Percentiles rank a stretch among this genome's conserved stretches.
phyloP scores from a whole-genome alignment of 2,329 filamentous ascomycete genomes.

The Chaetomium strumarium region DNA sequence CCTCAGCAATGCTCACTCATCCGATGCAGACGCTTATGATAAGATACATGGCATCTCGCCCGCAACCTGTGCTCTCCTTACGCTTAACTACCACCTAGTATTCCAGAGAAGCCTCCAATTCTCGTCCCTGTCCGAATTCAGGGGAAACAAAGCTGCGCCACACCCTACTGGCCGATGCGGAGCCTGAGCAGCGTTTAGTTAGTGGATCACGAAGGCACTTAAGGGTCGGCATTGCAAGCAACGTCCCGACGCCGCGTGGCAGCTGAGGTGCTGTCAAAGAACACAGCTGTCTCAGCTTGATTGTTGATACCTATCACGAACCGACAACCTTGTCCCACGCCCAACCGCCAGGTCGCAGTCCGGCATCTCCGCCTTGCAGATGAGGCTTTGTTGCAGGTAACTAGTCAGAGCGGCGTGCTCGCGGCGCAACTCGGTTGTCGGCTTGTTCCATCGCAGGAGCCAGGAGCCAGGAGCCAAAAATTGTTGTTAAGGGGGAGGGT shows the following conservation, averaged over 20 bases:
- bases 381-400: background rate
- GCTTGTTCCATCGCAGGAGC: background rate
- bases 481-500: constrained; percentile 14
- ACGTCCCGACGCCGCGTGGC: constrained; percentile 4
- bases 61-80: background rate
- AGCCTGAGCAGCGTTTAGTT: constrained; percentile 1
- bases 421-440: background rate
- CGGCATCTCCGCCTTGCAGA: background rate
- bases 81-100: background rate
- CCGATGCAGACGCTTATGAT: too few relatives aligned
- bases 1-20: too few relatives aligned
- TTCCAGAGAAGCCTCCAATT: constrained; percentile 15
- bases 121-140: background rate
- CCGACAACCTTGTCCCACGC: background rate
- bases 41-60: too few relatives aligned
- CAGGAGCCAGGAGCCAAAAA: background rate
- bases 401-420: background rate
- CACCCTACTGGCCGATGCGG: constrained; percentile 3
- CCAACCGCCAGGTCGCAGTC: background rate
- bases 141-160: constrained; percentile 15
- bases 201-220: constrained; percentile 6
- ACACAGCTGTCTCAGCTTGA: background rate
- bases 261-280: background rate
- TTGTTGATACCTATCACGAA: background rate
- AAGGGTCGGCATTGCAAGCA: background rate